Evolutionary conservation across 176 grass and related monocot species (phyloP).

Genomic region (Carex littledalei): DNA sequence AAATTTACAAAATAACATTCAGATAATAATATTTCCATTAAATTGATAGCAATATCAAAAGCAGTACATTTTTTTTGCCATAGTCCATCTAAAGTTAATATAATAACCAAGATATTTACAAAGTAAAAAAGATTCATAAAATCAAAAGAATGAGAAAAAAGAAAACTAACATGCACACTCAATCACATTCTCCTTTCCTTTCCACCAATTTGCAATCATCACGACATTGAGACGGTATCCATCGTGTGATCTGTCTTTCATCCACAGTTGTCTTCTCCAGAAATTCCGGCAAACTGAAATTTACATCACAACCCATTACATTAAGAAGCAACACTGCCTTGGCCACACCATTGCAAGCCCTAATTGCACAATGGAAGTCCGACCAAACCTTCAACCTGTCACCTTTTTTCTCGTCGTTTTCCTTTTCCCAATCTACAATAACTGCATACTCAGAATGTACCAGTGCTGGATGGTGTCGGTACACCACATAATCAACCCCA

Average conservation of each 20-base stretch:
- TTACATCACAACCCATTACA: slow-evolving; percentile 10
- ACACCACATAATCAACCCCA: slow-evolving; percentile 58
- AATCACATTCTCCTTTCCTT: neutral
- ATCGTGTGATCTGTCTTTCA: slow-evolving; percentile 48
- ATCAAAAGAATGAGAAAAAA: no score
- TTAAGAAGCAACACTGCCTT: slow-evolving; percentile 59
- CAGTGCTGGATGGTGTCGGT: slow-evolving; percentile 58
- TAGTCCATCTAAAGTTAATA: no score
- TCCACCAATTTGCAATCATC: slow-evolving; percentile 17
- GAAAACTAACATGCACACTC: neutral
- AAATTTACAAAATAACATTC: no score
- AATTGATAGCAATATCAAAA: no score
- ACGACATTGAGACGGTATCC: slow-evolving; percentile 44
- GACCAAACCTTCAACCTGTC: slow-evolving; percentile 40
- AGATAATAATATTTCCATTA: no score
- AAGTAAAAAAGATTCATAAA: no score
- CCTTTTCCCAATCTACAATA: slow-evolving; percentile 32
- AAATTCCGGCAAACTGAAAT: slow-evolving; percentile 26
- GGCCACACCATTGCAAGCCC: slow-evolving; percentile 55
- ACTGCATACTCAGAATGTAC: slow-evolving; percentile 76
- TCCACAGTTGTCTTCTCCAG: slow-evolving; percentile 44
- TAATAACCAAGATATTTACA: no score
- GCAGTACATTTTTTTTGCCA: no score
- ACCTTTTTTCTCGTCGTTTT: neutral
- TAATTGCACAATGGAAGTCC: slow-evolving; percentile 39